phyloP scores from a whole-genome alignment of 2,329 filamentous ascomycete genomes.

The Apiospora arundinis region DNA sequence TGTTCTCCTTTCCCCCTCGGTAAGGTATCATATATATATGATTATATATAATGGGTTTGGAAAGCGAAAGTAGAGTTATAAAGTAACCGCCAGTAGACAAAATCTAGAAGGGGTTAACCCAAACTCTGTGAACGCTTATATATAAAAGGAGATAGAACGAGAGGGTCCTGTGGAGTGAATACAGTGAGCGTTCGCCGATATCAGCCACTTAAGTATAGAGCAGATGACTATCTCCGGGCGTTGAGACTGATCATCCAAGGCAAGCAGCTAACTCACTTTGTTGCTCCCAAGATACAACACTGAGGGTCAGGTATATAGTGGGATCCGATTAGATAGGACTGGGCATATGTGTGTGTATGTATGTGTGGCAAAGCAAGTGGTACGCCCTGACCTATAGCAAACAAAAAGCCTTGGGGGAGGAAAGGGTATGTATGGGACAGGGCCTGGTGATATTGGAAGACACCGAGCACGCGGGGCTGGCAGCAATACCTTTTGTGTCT shows the following conservation, averaged over 20 bases:
- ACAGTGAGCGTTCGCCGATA: background rate
- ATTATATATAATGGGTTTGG: too few relatives aligned
- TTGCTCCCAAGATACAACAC: background rate
- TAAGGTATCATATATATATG: too few relatives aligned
- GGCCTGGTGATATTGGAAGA: conserved; percentile 9
- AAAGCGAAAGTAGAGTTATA: background rate
- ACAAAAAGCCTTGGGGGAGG: conserved; percentile 26
- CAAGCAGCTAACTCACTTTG: background rate
- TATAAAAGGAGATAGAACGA: background rate
- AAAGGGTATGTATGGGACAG: background rate
- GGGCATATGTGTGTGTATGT: background rate
- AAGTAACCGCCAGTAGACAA: background rate
- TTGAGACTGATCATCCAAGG: background rate
- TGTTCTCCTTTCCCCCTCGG: background rate
- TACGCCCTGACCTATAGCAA: background rate
- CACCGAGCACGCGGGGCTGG: background rate
- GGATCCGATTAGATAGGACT: background rate
- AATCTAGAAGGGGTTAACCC: too few relatives aligned
- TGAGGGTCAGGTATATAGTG: background rate
- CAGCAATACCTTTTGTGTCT: background rate
- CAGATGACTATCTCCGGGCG: background rate
- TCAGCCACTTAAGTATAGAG: background rate
- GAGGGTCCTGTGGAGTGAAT: background rate
- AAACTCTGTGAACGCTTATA: background rate
- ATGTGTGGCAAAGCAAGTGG: background rate